Percentiles rank a stretch among this genome's conserved stretches.
Conservation (phyloP, 2,329 filamentous ascomycete genomes). For the Emmonsia crescens region DNA sequence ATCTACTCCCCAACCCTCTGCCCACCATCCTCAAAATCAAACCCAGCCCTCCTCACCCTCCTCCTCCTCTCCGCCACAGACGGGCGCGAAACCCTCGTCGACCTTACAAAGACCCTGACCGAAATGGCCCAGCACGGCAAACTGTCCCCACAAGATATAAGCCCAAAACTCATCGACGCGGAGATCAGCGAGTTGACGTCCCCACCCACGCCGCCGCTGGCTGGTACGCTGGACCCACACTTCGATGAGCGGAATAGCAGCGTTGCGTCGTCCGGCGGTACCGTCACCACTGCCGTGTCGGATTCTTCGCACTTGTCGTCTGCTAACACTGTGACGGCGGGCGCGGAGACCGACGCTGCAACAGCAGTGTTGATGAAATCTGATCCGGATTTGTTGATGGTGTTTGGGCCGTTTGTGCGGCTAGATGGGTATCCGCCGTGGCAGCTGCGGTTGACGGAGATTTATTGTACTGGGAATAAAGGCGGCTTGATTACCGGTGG, state of each 20-base stretch:
- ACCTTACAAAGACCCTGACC: constrained; percentile 84
- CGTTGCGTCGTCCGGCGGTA: not conserved
- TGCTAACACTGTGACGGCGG: constrained; percentile 8
- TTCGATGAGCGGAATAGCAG: not conserved
- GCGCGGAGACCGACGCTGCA: constrained; percentile 4
- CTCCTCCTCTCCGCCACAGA: constrained; percentile 80
- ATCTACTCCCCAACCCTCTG: constrained; percentile 23
- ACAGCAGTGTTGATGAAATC: constrained; percentile 49
- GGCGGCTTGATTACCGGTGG: constrained; percentile 27
- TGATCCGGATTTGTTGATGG: constrained; percentile 79
- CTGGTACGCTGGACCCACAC: not conserved
- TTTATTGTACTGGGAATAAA: constrained; percentile 53
- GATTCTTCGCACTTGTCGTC: constrained; percentile 20
- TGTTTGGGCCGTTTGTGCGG: constrained; percentile 76
- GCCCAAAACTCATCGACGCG: constrained; percentile 72
- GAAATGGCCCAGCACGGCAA: constrained; percentile 92
- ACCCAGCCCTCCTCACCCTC: constrained; percentile 42
- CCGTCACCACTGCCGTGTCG: not conserved
- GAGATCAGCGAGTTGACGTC: constrained; percentile 57
- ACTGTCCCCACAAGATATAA: constrained; percentile 70
- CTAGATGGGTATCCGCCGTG: constrained; percentile 90
- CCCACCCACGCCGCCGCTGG: constrained; percentile 9
- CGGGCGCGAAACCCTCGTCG: constrained; percentile 84
- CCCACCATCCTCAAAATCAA: constrained; percentile 15
- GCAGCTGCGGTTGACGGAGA: constrained; percentile 91